Base-by-base conservation (phyloP, 768 basidiomycete genomes). In the Phanerochaete sordida region DNA sequence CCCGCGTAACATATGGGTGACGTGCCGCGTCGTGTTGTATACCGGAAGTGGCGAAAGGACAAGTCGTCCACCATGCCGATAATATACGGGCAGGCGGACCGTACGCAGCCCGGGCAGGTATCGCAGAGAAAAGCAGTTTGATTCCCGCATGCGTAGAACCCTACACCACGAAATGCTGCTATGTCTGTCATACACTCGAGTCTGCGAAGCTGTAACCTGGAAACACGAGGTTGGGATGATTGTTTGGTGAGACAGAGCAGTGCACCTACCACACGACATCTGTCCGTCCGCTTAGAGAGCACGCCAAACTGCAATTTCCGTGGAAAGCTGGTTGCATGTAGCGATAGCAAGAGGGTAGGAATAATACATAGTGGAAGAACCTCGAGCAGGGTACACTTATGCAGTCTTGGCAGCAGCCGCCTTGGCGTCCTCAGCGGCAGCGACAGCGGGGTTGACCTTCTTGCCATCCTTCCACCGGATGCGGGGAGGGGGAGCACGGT, bases 401-500 rank as follows among this genome's bases (percentile, higher is more conserved):
- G 84, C 81, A 69, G 85, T 85, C 65, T 71, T 74, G 43, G 78
- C 79, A 52, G 76, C 77, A 19, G 77, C 79, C 50, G 83, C 86
- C 75, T 91, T 91, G 30, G 89, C 90, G 56, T 90, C 93, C 78
- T 93, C 90, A 24, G 95, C 95, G 62, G 94, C 95, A 48, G 86
- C 90, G 35, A 97, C 95, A 57, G 95, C 95, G 47, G 93, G 91
- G 81, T 96, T 96, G 75, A 95, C 88, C 83, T 94, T 93, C 85
- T 97, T 92, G 62, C 88, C 89, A 72, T 93, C 91, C 77, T 94
- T 95, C 93, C 93, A 98, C 67, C 96, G 84, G 65, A 98, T 78
- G 64, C 97, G 91, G 27, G 94, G 93, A 65, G 97, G 97, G 62
- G 97, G 97, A 2, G 93, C 90, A 76, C 97, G 93, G 87, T 97